Evolutionary conservation across 2,329 filamentous ascomycete species (phyloP).

Genomic region (Venturiaceae sp.): DNA sequence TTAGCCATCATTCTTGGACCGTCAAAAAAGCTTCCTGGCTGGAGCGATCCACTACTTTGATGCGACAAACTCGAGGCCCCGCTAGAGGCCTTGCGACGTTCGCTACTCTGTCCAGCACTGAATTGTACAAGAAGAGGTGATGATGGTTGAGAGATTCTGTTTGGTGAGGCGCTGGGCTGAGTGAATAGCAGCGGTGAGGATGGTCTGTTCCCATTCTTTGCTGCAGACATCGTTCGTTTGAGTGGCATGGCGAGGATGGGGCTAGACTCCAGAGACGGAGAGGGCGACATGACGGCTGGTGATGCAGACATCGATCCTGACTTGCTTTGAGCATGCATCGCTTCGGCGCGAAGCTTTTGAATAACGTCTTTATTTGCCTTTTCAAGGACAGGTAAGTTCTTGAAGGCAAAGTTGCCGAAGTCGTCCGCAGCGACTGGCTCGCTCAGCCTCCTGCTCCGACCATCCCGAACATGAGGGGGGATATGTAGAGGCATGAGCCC

Average conservation of each 20-base stretch:
- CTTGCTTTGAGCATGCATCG: constrained; percentile 60
- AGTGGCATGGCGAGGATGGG: constrained; percentile 72
- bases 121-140: constrained; percentile 96
- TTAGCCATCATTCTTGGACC: constrained; percentile 49
- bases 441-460: constrained; percentile 77
- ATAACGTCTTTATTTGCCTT: constrained; percentile 99
- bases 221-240: constrained; percentile 74
- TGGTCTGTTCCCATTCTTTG: constrained; percentile 61
- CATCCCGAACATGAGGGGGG: constrained; percentile 87
- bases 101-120: constrained; percentile 70
- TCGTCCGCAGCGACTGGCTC: constrained; percentile 85
- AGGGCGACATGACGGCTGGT: constrained; percentile 38
- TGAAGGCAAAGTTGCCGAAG: constrained; percentile 94
- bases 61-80: constrained; percentile 78
- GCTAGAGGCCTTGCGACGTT: constrained; percentile 86
- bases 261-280: constrained; percentile 71
- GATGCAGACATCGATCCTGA: constrained; percentile 29
- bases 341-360: constrained; percentile 87
- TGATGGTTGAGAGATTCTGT: constrained; percentile 67
- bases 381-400: constrained; percentile 90
- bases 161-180: constrained; percentile 79
- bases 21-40: constrained; percentile 64
- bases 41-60: constrained; percentile 54
- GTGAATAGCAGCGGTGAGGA: constrained; percentile 76
- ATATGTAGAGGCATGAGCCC: constrained; percentile 93